These are phyloP conservation scores for Rhizoclosmatium sp. DNA, from an alignment of 192 early-diverging fungal genomes.

Conservation along the genomic window DNA sequence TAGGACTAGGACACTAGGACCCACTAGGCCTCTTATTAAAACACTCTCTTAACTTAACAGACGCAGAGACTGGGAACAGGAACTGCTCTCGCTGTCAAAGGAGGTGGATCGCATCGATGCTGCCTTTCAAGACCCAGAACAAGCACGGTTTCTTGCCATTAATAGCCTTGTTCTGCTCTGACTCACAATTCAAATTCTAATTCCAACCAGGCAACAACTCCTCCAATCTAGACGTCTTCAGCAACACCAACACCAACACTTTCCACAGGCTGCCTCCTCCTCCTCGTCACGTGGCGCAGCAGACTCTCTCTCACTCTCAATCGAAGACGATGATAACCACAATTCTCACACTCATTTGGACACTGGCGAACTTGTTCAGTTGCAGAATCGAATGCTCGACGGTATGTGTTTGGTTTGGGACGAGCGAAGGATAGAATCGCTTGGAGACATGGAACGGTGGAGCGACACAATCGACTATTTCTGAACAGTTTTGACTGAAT, in stretches of 20 bases:
- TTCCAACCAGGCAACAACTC: not conserved
- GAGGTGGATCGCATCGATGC: constrained; percentile 58
- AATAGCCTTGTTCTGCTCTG: not conserved
- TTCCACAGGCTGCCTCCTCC: constrained; percentile 18
- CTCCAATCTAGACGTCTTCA: not conserved
- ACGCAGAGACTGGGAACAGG: constrained; percentile 68
- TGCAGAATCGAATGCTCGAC: constrained; percentile 72
- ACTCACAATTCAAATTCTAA: not conserved
- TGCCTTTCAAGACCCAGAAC: constrained; percentile 20
- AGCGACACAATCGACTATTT: not conserved
- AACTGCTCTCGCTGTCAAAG: constrained; percentile 67
- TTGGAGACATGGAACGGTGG: not conserved
- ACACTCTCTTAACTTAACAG: not conserved
- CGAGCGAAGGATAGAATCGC: no score
- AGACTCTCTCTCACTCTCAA: constrained; percentile 46
- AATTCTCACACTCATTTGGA: constrained; percentile 25
- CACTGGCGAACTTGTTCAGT: constrained; percentile 59
- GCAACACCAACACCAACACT: not conserved
- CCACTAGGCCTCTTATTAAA: not conserved
- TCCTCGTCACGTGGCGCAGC: not conserved
- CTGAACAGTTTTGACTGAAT: not conserved
- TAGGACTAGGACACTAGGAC: no score
- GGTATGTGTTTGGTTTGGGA: constrained; percentile 47
- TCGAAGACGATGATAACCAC: constrained; percentile 51
- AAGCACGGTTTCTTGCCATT: not conserved